Evolutionary conservation across 176 grass and related monocot genomes (phyloP).

Genomic region (Musa schizocarpa): DNA sequence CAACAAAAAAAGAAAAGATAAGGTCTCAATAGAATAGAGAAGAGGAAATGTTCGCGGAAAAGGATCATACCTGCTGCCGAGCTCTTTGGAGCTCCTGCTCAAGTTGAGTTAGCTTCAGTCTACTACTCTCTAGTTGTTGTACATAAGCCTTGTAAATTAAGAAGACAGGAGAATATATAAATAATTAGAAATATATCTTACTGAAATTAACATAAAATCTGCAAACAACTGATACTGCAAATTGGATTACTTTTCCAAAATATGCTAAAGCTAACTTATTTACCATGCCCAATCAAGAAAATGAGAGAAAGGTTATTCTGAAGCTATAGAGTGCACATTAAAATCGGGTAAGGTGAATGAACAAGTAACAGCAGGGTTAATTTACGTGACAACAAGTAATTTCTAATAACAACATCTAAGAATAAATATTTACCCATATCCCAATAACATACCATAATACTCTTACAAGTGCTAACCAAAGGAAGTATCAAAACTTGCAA

Average conservation of each 20-base stretch:
- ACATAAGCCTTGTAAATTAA: slow-evolving; percentile 74
- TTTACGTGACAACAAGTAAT: background rate
- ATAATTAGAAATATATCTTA: background rate
- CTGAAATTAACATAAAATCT: background rate
- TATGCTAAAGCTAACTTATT: background rate
- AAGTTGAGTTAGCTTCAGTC: slow-evolving; percentile 93
- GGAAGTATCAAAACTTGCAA: background rate
- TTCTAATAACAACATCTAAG: background rate
- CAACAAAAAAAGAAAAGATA: slow-evolving; percentile 9
- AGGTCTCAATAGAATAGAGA: background rate
- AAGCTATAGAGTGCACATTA: background rate
- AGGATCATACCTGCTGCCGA: slow-evolving; percentile 62
- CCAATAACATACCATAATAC: slow-evolving; percentile 1
- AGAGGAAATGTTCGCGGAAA: background rate
- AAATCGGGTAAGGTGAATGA: background rate
- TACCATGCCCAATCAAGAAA: background rate
- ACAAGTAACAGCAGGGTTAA: background rate
- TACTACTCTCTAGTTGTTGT: slow-evolving; percentile 99
- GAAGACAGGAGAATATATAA: background rate
- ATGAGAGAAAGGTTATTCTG: background rate
- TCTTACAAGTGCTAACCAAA: background rate
- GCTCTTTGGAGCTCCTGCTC: slow-evolving; percentile 96
- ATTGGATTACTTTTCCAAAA: slow-evolving; percentile 2
- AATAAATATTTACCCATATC: background rate
- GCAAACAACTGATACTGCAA: too few species aligned